Percentiles rank a stretch among this genome's conserved stretches.
phyloP scores from a whole-genome alignment of 805 yeast genomes.

The Candida sphagnicola region DNA sequence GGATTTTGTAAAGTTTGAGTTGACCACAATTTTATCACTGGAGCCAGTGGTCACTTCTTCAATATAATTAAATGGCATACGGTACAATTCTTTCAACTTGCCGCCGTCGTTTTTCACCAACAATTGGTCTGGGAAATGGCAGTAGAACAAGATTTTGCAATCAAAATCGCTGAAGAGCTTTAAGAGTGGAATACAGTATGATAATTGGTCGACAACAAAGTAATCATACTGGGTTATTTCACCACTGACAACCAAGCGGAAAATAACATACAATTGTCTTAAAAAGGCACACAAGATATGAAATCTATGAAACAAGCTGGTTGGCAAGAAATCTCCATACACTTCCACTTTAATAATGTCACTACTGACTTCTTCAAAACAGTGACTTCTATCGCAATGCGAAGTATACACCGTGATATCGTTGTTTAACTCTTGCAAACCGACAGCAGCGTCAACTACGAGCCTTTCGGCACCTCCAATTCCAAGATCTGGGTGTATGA shows the following conservation, averaged over 20 bases:
- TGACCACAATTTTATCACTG: slow-evolving; percentile 81
- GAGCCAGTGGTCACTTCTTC: slow-evolving; percentile 78
- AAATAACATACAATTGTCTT: slow-evolving; percentile 69
- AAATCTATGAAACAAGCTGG: slow-evolving; percentile 59
- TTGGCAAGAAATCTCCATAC: slow-evolving; percentile 82
- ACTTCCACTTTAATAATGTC: slow-evolving; percentile 62
- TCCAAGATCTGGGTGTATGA: slow-evolving; percentile 93
- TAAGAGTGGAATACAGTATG: slow-evolving; percentile 77
- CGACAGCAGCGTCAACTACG: slow-evolving; percentile 94
- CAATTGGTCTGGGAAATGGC: slow-evolving; percentile 93
- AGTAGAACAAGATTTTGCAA: slow-evolving; percentile 72
- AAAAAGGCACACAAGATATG: slow-evolving; percentile 78
- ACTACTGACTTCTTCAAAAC: slow-evolving; percentile 82
- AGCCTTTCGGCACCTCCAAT: slow-evolving; percentile 97
- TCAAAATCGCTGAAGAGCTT: slow-evolving; percentile 35
- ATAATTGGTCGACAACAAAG: slow-evolving; percentile 82
- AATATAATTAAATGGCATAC: slow-evolving; percentile 77
- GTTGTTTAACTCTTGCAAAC: slow-evolving; percentile 66
- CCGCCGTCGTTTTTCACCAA: slow-evolving; percentile 56
- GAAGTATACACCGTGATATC: slow-evolving; percentile 75
- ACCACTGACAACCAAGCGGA: slow-evolving; percentile 43
- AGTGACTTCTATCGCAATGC: slow-evolving; percentile 81
- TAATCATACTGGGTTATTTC: slow-evolving; percentile 56
- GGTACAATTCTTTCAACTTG: slow-evolving; percentile 54
- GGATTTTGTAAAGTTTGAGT: slow-evolving; percentile 75